Base-by-base conservation (phyloP, 768 basidiomycete species). In the Podaxis carcinomalis region DNA sequence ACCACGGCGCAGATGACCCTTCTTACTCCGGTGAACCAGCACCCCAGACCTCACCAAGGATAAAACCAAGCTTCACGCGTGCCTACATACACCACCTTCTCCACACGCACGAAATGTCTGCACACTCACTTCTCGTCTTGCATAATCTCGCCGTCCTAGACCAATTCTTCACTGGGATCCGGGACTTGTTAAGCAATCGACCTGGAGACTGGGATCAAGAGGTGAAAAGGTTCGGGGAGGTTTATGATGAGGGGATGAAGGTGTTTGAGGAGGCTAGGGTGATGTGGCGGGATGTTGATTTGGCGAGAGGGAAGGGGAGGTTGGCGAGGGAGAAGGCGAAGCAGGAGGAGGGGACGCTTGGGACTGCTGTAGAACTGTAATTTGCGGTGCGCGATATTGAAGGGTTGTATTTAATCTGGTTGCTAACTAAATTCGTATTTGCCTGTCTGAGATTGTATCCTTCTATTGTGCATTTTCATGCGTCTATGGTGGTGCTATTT, bases 101-200 rank as follows among this genome's bases (percentile, higher is more conserved):
- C 37, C 87, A 89, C 55, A 93, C 93, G 5, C 93, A 95, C 71
- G 93, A 95, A 71, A 94, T 95, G 93, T 84, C 87, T 0, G 88
- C 91, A 0, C 91, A 95, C 65, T 69, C 90, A 3, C 71, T 94
- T 23, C 81, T 95, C 16, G 80, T 78, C 10, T 78, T 86, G 73
- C 93, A 95, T 71, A 95, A 95, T 65, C 76, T 92, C 28, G 69
- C 81, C 0, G 81, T 93, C 0, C 73, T 92, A 27, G 82, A 86
- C 42, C 69, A 74, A 1, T 91, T 95, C 68, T 83, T 93, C 49
- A 73, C 72, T 0, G 83, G 82, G 0, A 74, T 94, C 1, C 80
- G 92, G 6, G 42, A 14, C 0, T 68, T 78, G 0, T 59, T 81
- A 42, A 58, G 14, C 50, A 49, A 44, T 6, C 66, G 51, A 19